Evolutionary conservation across 306 rosid genomes (phyloP).

Genomic region (cucumber (Cucumis sativus)): DNA sequence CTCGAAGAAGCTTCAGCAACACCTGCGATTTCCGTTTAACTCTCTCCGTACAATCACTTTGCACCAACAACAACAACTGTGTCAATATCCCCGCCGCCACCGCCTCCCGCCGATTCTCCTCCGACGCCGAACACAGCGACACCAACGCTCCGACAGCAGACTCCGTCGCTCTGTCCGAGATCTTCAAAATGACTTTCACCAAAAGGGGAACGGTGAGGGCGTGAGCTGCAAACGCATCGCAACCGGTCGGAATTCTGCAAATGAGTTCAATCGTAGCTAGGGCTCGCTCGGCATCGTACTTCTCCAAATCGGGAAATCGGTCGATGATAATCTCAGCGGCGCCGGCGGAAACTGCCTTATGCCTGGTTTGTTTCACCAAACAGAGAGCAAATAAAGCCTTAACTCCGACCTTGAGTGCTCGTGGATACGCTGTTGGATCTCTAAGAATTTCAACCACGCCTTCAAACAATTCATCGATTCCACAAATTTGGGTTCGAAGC

Average conservation of each 20-base stretch:
- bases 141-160: constrained; percentile 79
- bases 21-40: constrained; percentile 89
- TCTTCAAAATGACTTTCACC: constrained; percentile 69
- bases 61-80: constrained; percentile 66
- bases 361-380: constrained; percentile 59
- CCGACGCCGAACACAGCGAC: constrained; percentile 68
- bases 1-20: constrained; percentile 88
- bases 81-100: constrained; percentile 77
- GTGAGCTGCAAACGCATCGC: constrained; percentile 44
- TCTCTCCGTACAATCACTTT: constrained; percentile 85
- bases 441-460: constrained; percentile 57
- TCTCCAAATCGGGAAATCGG: constrained; percentile 64
- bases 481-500: constrained; percentile 45
- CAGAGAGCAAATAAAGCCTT: constrained; percentile 71
- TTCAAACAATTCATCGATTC: constrained; percentile 47
- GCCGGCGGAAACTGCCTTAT: constrained; percentile 56
- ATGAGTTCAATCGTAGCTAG: constrained; percentile 71
- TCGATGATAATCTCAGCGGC: constrained; percentile 58
- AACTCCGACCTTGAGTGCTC: constrained; percentile 59
- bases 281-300: constrained; percentile 72
- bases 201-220: constrained; percentile 76
- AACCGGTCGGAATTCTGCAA: constrained; percentile 50
- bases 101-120: constrained; percentile 45
- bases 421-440: constrained; percentile 39
- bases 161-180: constrained; percentile 83